These are phyloP conservation scores for Sphagnum contortum DNA, from an alignment of 225 moss, liverwort and hornwort genomes.

Conservation along the genomic window DNA sequence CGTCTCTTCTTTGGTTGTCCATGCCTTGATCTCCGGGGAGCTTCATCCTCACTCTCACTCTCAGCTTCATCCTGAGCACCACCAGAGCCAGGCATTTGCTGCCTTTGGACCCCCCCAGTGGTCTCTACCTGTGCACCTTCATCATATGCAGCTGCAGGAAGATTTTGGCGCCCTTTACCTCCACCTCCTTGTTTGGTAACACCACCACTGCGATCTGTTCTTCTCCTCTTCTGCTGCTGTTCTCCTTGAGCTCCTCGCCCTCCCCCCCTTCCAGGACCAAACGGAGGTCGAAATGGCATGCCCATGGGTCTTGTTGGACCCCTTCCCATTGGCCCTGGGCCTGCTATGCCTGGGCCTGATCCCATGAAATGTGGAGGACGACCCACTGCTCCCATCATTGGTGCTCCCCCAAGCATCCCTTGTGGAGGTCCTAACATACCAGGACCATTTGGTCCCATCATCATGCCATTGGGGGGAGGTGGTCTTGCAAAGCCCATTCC, in stretches of 20 bases:
- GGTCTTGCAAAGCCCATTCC: constrained; percentile 82
- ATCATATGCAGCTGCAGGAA: constrained; percentile 32
- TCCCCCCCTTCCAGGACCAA: constrained; percentile 54
- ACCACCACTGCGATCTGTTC: constrained; percentile 58
- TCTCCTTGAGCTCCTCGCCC: constrained; percentile 67
- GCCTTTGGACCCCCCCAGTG: constrained; percentile 41
- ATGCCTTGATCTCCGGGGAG: constrained; percentile 93
- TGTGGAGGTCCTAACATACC: constrained; percentile 95
- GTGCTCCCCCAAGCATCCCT: constrained; percentile 59
- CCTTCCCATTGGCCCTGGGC: constrained; percentile 77
- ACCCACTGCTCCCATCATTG: constrained; percentile 73
- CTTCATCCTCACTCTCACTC: constrained; percentile 99
- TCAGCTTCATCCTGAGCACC: constrained; percentile 68
- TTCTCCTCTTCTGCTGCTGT: constrained; percentile 77
- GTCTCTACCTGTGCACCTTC: constrained; percentile 64
- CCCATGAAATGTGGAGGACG: constrained; percentile 77
- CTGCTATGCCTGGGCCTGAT: constrained; percentile 39
- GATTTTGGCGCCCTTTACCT: constrained; percentile 43
- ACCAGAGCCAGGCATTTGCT: constrained; percentile 56
- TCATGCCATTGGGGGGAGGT: constrained; percentile 46
- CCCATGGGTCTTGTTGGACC: constrained; percentile 74
- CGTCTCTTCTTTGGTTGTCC: constrained; percentile 89
- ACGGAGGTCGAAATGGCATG: constrained; percentile 75
- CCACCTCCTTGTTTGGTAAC: constrained; percentile 46
- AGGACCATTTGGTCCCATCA: constrained; percentile 88